Base-by-base conservation (phyloP, 108 stramenopile genomes). In the Bacterosira constricta region DNA sequence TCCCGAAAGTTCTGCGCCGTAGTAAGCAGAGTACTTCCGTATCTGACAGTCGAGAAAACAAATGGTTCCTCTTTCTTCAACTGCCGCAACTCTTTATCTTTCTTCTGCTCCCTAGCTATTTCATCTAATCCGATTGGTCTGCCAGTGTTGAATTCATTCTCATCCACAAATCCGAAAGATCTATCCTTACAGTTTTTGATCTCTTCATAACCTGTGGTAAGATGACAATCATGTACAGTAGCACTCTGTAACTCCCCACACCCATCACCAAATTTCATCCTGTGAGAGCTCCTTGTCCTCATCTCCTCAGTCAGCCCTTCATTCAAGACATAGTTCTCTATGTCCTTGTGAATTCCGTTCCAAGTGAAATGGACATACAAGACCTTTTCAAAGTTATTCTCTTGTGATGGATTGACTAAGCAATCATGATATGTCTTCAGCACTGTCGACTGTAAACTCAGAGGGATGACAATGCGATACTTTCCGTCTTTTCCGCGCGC, bases 1-100 rank as follows among this genome's bases (percentile, higher is more conserved):
- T 73, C 72, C 5, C 72, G 72, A 49, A 73, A 73, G 37, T 73
- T 73, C 35, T 73, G 72, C 18, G 72, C 72, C 10, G 72, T 73
- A 7, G 63, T 73, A 32, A 73, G 25, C n/a, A 73, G 47, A 26
- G 72, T 73, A 15, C 57, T 73, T 23, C 72, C 72, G 17, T 73
- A 73, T 63, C 72, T 27, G 11, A 73, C 72, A 9, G 72, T 73
- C 34, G 72, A 73, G 54, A 73, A 73, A 20, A 73, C 72, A 36
- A 73, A 73, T 13, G 72, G 72, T 23, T 73, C 72, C 56, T 73
- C 72, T 45, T 64, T 73, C 34, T 73, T 73, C 52, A 73, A 25
- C n/a, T 64, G 72, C 13, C 72, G 63, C 10, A 73, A 42, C 47
- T 73, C 72, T 18, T 20, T 55, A 50, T 73, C 72, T 35, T 65